These are phyloP conservation scores for Alternaria brassicae DNA, from an alignment of 2,329 filamentous ascomycete genomes.

Conservation along the genomic window DNA sequence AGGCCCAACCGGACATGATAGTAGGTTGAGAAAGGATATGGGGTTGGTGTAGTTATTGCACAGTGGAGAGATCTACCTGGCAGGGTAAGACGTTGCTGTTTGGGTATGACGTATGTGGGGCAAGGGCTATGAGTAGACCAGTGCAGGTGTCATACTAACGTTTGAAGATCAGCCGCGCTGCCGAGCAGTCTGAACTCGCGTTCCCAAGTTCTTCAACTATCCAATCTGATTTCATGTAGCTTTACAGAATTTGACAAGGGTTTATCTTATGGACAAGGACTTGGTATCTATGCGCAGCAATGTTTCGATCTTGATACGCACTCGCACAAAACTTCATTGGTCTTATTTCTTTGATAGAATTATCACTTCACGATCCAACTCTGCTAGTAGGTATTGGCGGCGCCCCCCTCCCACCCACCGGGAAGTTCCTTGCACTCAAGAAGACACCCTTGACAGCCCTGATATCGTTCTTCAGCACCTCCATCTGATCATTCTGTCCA, in stretches of 20 bases:
- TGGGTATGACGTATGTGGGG: slow-evolving; percentile 31
- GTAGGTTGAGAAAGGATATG: background rate
- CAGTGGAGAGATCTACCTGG: slow-evolving; percentile 1
- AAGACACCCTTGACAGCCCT: slow-evolving; percentile 80
- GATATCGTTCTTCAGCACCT: slow-evolving; percentile 76
- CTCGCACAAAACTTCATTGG: background rate
- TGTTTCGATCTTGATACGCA: background rate
- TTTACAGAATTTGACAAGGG: background rate
- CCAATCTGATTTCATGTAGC: background rate
- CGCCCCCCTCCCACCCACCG: slow-evolving; percentile 35
- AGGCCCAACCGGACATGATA: slow-evolving; percentile 40
- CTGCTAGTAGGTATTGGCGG: slow-evolving; percentile 31
- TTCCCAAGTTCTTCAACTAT: background rate
- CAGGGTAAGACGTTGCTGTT: slow-evolving; percentile 13
- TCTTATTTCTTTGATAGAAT: background rate
- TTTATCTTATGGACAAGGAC: background rate
- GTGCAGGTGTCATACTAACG: background rate
- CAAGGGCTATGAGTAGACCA: background rate
- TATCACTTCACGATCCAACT: slow-evolving; percentile 20
- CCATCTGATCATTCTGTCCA: slow-evolving; percentile 72
- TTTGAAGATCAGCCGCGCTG: slow-evolving; percentile 2
- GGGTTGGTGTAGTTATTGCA: slow-evolving; percentile 1
- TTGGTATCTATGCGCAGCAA: background rate
- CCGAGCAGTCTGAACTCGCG: slow-evolving; percentile 1
- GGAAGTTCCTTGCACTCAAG: slow-evolving; percentile 77